Percentiles rank a stretch among this genome's conserved stretches.
These are phyloP conservation scores for bread wheat (Triticum aestivum) DNA, from an alignment of 176 grass and related monocot genomes.

Conservation along the genomic window DNA sequence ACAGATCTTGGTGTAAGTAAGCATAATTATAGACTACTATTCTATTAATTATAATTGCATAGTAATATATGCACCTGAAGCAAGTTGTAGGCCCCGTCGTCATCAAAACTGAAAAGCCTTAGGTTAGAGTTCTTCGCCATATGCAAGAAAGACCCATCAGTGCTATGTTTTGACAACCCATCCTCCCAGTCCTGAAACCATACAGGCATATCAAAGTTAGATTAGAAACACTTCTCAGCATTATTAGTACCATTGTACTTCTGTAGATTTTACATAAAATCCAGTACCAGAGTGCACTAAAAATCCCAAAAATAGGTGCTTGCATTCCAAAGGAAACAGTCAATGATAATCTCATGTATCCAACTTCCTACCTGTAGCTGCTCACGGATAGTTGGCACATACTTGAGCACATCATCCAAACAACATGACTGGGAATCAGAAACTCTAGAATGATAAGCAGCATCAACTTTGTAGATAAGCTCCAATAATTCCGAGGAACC, in stretches of 20 bases:
- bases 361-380: conserved; percentile 56
- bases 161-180: conserved; percentile 54
- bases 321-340: neutral
- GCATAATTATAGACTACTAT: neutral
- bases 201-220: neutral
- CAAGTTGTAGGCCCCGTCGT: conserved; percentile 71
- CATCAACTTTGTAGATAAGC: conserved; percentile 55
- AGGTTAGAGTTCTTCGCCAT: conserved; percentile 56
- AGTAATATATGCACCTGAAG: conserved; percentile 55
- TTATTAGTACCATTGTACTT: conserved; percentile 1
- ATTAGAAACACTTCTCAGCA: neutral
- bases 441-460: conserved; percentile 50
- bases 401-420: conserved; percentile 57
- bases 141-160: conserved; percentile 58
- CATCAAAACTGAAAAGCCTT: conserved; percentile 61
- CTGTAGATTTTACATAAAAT: conserved; percentile 6
- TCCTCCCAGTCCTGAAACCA: conserved; percentile 80
- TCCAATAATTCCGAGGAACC: conserved; percentile 53
- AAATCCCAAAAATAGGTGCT: neutral
- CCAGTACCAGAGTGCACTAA: neutral
- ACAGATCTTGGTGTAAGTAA: neutral
- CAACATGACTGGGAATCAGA: conserved; percentile 23
- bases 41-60: conserved; percentile 16
- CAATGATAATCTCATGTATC: conserved; percentile 1
- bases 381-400: conserved; percentile 57